Evolutionary conservation across 805 yeast species (phyloP).

Genomic region (Candida dajiaensis): DNA sequence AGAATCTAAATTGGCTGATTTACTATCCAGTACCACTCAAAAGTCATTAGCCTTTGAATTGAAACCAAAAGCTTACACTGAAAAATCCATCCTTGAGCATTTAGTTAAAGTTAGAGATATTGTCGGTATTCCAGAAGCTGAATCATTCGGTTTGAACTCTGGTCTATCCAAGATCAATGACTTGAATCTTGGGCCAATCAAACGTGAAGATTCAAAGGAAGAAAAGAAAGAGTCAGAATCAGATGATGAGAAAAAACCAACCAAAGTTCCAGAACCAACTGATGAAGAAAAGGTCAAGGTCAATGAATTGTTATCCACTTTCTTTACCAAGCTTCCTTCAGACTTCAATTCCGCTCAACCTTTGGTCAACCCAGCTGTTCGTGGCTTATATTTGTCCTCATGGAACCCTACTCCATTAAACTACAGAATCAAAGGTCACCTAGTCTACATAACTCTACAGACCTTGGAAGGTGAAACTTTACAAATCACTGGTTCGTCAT

Average conservation of each 20-base stretch:
- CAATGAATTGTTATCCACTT: conserved; percentile 14
- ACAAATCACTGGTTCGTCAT: conserved; percentile 70
- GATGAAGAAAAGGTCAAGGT: conserved; percentile 19
- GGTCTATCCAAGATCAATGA: conserved; percentile 47
- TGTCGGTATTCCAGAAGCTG: conserved; percentile 45
- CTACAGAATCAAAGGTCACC: conserved; percentile 65
- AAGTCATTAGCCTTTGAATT: conserved; percentile 37
- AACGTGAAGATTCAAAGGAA: conserved; percentile 4
- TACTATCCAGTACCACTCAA: conserved; percentile 16
- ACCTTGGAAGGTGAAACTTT: conserved; percentile 78
- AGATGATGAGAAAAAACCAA: conserved; percentile 1
- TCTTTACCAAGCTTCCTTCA: conserved; percentile 17
- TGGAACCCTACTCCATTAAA: conserved; percentile 83
- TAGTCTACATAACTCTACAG: conserved; percentile 66
- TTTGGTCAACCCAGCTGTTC: conserved; percentile 32
- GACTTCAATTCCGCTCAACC: conserved; percentile 15
- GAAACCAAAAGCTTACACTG: conserved; percentile 53
- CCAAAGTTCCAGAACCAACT: conserved; percentile 20
- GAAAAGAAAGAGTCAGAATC: conserved; percentile 11
- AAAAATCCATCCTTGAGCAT: conserved; percentile 56
- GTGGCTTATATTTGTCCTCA: conserved; percentile 63
- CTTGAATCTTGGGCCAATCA: conserved; percentile 32
- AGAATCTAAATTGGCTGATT: conserved; percentile 23
- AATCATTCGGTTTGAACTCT: conserved; percentile 31
- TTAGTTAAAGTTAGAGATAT: conserved; percentile 56